phyloP scores from a whole-genome alignment of 192 early-diverging fungal species.

The Helicostylum pulchrum region DNA sequence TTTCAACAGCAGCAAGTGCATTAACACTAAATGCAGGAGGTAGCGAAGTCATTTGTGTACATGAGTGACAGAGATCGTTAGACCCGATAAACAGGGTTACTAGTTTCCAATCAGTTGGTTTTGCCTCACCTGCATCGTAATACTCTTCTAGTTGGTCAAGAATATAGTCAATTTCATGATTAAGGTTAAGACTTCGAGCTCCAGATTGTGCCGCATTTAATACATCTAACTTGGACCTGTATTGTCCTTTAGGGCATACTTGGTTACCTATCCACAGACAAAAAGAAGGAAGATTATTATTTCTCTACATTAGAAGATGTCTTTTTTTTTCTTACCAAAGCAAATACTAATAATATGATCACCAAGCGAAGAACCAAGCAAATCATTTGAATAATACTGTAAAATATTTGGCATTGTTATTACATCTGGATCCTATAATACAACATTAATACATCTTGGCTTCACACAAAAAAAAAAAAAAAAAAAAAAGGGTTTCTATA shows the following conservation, averaged over 20 bases:
- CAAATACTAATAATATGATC: conserved; percentile 50
- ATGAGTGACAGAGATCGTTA: conserved; percentile 55
- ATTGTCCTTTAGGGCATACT: conserved; percentile 31
- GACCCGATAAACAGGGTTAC: conserved; percentile 56
- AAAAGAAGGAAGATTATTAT: too few relatives aligned
- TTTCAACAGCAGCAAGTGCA: conserved; percentile 30
- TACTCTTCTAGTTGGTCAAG: conserved; percentile 31
- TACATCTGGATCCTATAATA: conserved; percentile 31
- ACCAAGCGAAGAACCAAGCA: conserved; percentile 46
- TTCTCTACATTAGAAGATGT: too few relatives aligned
- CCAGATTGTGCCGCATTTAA: conserved; percentile 59
- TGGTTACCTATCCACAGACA: conserved; percentile 11
- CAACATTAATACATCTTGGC: background rate
- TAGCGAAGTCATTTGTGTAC: conserved; percentile 19
- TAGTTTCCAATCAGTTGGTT: conserved; percentile 44
- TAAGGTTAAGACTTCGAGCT: conserved; percentile 44
- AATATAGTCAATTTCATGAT: conserved; percentile 45
- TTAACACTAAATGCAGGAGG: conserved; percentile 28
- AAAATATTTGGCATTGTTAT: conserved; percentile 48
- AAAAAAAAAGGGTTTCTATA: background rate
- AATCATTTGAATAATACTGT: conserved; percentile 36
- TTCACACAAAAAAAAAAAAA: background rate
- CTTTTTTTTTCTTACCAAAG: conserved; percentile 47
- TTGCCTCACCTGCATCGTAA: conserved; percentile 22
- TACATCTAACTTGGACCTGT: conserved; percentile 15